Evolutionary conservation across 164 flowering plant genomes (phyloP), one percentile per base, ranked within the genome.

Genomic region (Chimonanthus salicifolius): DNA sequence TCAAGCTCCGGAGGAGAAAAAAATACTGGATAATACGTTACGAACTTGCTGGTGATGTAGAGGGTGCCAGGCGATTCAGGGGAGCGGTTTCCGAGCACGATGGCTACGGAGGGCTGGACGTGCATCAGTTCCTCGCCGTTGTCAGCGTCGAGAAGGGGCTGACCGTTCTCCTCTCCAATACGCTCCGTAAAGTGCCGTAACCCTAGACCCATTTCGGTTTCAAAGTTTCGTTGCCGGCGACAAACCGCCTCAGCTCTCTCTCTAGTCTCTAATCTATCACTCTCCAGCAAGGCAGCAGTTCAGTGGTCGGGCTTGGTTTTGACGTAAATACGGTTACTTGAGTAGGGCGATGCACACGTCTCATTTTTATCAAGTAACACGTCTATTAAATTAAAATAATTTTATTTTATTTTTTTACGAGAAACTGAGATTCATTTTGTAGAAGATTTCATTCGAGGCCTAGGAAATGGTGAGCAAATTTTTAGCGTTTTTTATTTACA

Each of bases 11-110:
- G 66, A 46, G 68, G 65, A 58, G 67, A 68, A 70, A 46, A 33
- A 33, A 33, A 33, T 1, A 33, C 33, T 33, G 43, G 65, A 54
- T 44, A 70, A 54, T 44, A 7, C 7, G 43, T 6, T 21, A 70
- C 71, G 15, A 77, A 94, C 97, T 85, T 90, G 80, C 92, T 81
- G 69, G 97, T 73, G 77, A 94, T 85, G 83, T 86, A 92, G 64
- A 94, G 94, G 69, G 97, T 90, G 76, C 99, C 98, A 3, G 89
- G 94, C 47, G 94, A 81, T 62, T 90, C 88, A 1, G 92, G 89
- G 49, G 89, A 48, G 48, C 79, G 88, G 75, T 83, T 83, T 44
- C 84, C 92, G 69, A 93, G 85, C 44, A 79, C 97, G 47, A 95
- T 81, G 78, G 92, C 75, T 64, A 92, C 94, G 20, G 74, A 71